Evolutionary conservation across 1,139 yeast genomes (phyloP), one percentile per base, ranked within the genome.

Genomic region (Magnusiomyces paraingens): DNA sequence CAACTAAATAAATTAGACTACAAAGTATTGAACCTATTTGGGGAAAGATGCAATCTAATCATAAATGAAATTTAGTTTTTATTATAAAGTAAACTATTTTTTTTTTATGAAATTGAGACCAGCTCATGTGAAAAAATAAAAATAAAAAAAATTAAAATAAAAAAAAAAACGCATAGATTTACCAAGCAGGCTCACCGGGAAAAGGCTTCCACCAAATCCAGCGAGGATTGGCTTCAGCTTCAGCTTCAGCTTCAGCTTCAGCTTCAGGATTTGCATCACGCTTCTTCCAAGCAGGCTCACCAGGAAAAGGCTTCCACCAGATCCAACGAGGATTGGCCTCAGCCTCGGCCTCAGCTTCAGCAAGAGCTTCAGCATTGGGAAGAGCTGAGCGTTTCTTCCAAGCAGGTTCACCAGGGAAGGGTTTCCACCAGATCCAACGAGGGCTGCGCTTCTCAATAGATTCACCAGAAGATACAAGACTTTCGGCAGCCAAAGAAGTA

Each of bases 211-310:
- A 41, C 22, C 22, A 41, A 22, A 18, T 18, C 44, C 44, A 41
- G 15, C 44, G 14, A 41, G 44, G 44, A 18, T 3, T n/a, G 12
- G 41, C 41, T 38, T 38, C 18, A 15, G 41, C 41, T 15, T 41
- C 44, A n/a, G 44, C 38, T 14, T 32, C 38, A 14, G 38, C 38
- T 32, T 10, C 41, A 38, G 41, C 41, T 38, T 38, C 18, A 15
- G 41, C 41, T 15, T 41, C 44, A n/a, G 44, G 44, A 6, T 14
- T 15, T 14, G 44, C 44, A 12, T 41, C 44, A n/a, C 44, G 44
- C 44, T 41, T 41, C 22, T 41, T 41, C 22, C 22, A 41, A 12
- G 22, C 44, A 4, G 44, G 44, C 44, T 41, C 44, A 41, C 44
- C 44, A 5, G 22, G 20, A 20, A 15, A n/a, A 18, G 20, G 20